A percentile compares a stretch with the other conserved stretches of the same genome.
Conservation (phyloP, 345 rosid genomes). For the Aethionema arabicum region DNA sequence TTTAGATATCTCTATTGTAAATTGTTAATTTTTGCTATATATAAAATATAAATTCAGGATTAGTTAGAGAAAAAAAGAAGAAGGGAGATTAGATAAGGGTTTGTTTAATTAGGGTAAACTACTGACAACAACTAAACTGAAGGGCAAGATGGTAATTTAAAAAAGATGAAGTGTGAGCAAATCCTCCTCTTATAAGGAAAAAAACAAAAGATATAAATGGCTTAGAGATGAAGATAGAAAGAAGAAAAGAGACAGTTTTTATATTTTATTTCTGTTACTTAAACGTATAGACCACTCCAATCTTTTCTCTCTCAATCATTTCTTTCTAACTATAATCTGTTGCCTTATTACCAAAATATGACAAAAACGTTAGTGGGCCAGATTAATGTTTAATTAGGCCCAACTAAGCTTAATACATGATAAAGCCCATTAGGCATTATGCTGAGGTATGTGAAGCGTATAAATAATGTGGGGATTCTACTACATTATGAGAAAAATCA, state of each 20-base stretch:
- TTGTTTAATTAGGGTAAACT: background rate
- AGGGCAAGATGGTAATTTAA: slow-evolving; percentile 17
- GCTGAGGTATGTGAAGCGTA: slow-evolving; percentile 25
- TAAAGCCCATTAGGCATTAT: background rate
- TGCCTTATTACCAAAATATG: slow-evolving; percentile 8
- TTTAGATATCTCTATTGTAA: too few species aligned
- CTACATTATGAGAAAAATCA: background rate
- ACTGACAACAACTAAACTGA: slow-evolving; percentile 25
- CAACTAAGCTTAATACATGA: too few species aligned
- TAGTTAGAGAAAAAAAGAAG: background rate
- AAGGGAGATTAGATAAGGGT: slow-evolving; percentile 3
- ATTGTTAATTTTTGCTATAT: background rate
- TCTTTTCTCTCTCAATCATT: slow-evolving; percentile 27
- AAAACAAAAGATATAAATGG: slow-evolving; percentile 11
- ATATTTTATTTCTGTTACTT: background rate
- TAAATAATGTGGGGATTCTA: slow-evolving; percentile 23
- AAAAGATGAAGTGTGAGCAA: slow-evolving; percentile 29
- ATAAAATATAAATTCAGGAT: background rate
- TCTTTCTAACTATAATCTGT: slow-evolving; percentile 25
- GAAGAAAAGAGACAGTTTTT: slow-evolving; percentile 32
- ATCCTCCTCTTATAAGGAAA: background rate
- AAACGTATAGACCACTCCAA: slow-evolving; percentile 35
- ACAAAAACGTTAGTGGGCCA: too few species aligned
- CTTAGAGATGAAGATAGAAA: slow-evolving; percentile 36
- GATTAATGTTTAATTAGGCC: too few species aligned